These are phyloP conservation scores for Gymnopilus dilepis DNA, from an alignment of 768 basidiomycete species.

Conservation along the genomic window DNA sequence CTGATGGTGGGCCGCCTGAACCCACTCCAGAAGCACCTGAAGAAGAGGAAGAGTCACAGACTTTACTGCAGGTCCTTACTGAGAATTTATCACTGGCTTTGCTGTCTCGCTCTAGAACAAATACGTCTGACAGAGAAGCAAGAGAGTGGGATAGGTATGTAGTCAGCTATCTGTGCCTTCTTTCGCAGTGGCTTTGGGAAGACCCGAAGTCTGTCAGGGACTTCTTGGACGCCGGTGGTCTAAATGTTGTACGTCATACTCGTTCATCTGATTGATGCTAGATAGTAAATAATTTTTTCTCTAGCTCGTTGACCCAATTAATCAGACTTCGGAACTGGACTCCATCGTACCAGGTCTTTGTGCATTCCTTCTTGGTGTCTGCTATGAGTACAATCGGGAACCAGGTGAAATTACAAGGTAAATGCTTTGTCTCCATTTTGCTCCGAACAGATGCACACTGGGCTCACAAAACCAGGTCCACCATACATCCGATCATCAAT, in stretches of 20 bases:
- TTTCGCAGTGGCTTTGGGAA: slow-evolving; percentile 97
- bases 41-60: slow-evolving; percentile 70
- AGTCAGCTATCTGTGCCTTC: slow-evolving; percentile 80
- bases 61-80: slow-evolving; percentile 81
- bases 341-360: slow-evolving; percentile 88
- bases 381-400: slow-evolving; percentile 96
- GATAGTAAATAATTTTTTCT: neutral
- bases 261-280: neutral
- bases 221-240: slow-evolving; percentile 88
- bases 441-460: slow-evolving; percentile 4
- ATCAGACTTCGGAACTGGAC: slow-evolving; percentile 87
- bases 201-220: slow-evolving; percentile 87
- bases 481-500: slow-evolving; percentile 87
- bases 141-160: slow-evolving; percentile 92
- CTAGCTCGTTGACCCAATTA: slow-evolving; percentile 94
- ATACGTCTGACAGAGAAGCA: slow-evolving; percentile 71
- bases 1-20: slow-evolving; percentile 58
- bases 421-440: slow-evolving; percentile 23
- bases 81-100: slow-evolving; percentile 91
- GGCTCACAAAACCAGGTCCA: slow-evolving; percentile 52
- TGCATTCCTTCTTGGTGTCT: slow-evolving; percentile 88
- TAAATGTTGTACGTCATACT: slow-evolving; percentile 81
- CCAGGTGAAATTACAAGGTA: slow-evolving; percentile 96
- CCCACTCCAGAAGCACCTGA: slow-evolving; percentile 39
- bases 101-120: slow-evolving; percentile 71